phyloP scores from a whole-genome alignment of 2,329 filamentous ascomycete species.

The Cercospora berteroae region DNA sequence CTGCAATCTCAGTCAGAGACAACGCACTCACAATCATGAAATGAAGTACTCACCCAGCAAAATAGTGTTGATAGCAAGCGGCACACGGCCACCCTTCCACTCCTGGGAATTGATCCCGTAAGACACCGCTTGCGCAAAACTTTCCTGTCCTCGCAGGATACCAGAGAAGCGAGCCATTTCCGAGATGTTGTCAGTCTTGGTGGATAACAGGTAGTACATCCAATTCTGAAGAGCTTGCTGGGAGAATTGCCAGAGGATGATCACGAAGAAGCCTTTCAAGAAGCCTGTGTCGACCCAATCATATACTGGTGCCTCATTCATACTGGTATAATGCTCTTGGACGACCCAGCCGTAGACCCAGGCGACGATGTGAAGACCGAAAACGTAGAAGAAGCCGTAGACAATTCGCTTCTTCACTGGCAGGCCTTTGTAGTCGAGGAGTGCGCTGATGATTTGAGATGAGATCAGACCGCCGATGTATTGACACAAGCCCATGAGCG shows the following conservation, averaged over 20 bases:
- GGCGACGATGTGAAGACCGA: conserved; percentile 44
- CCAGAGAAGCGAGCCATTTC: conserved; percentile 48
- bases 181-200: conserved; percentile 57
- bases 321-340: conserved; percentile 49
- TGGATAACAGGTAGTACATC: conserved; percentile 57
- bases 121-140: conserved; percentile 46
- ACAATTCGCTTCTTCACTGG: conserved; percentile 46
- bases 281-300: conserved; percentile 49
- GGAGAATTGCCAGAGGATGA: conserved; percentile 52
- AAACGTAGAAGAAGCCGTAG: conserved; percentile 43
- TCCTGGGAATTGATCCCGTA: conserved; percentile 46
- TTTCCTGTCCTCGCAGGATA: conserved; percentile 47
- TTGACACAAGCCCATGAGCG: conserved; percentile 49
- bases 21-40: background rate
- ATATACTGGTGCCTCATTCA: conserved; percentile 42
- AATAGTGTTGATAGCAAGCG: conserved; percentile 43
- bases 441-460: conserved; percentile 46
- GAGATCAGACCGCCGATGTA: conserved; percentile 46
- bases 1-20: conserved; percentile 10
- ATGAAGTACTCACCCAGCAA: conserved; percentile 26
- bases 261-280: conserved; percentile 49
- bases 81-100: conserved; percentile 46
- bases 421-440: conserved; percentile 47
- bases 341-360: conserved; percentile 52
- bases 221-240: conserved; percentile 56